A percentile compares a stretch with the other conserved stretches of the same genome.
These are phyloP conservation scores for Penstemon eatonii DNA, from an alignment of 257 asterid genomes.

Conservation along the genomic window DNA sequence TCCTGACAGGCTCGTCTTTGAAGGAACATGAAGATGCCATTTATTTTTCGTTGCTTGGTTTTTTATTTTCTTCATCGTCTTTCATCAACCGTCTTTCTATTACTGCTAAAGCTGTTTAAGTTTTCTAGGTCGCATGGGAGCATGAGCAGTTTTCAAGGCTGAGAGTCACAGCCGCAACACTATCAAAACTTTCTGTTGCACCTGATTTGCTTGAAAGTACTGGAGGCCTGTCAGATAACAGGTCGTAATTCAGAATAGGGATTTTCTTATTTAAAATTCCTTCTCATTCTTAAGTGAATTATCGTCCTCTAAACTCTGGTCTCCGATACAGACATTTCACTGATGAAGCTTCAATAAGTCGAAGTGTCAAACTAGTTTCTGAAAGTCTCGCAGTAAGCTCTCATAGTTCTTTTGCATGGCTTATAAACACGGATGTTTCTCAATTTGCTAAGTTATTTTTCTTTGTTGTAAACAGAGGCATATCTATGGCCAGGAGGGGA, in stretches of 20 bases:
- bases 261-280: slow-evolving; percentile 4
- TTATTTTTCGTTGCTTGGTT: slow-evolving; percentile 5
- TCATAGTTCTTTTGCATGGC: slow-evolving; percentile 3
- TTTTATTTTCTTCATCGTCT: slow-evolving; percentile 13
- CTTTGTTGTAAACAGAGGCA: slow-evolving; percentile 58
- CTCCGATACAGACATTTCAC: slow-evolving; percentile 52
- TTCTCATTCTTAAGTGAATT: slow-evolving; percentile 26
- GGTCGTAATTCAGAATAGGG: slow-evolving; percentile 45
- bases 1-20: slow-evolving; percentile 6
- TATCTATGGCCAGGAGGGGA: slow-evolving; percentile 62
- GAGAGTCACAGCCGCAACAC: slow-evolving; percentile 91
- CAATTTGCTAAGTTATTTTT: slow-evolving; percentile 23
- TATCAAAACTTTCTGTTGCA: slow-evolving; percentile 73
- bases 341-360: slow-evolving; percentile 66
- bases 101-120: slow-evolving; percentile 39
- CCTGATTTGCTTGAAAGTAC: slow-evolving; percentile 82
- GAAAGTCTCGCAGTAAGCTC: slow-evolving; percentile 91
- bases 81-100: slow-evolving; percentile 25
- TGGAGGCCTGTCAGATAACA: slow-evolving; percentile 80
- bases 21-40: not conserved
- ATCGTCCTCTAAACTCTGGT: slow-evolving; percentile 28
- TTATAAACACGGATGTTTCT: slow-evolving; percentile 6
- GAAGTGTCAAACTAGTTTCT: slow-evolving; percentile 79
- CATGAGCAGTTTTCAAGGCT: slow-evolving; percentile 94
- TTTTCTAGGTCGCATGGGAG: slow-evolving; percentile 96